Evolutionary conservation across 345 rosid species (phyloP).

Genomic region (Moricandia moricandioides): DNA sequence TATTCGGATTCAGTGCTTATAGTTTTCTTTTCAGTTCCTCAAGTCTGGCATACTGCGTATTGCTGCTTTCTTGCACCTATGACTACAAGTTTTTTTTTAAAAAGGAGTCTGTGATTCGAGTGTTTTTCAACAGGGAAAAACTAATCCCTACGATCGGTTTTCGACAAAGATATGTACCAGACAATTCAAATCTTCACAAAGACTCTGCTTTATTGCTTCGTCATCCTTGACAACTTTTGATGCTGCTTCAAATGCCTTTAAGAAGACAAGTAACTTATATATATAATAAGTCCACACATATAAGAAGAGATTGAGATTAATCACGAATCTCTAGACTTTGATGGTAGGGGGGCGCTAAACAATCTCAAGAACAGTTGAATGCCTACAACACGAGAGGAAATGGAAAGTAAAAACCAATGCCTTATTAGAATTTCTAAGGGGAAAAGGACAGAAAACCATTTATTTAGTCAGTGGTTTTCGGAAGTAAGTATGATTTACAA

Average conservation of each 20-base stretch:
- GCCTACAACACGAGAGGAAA: not conserved
- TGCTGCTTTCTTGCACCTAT: not conserved
- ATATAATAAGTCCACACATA: not conserved
- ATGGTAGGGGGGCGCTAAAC: not conserved
- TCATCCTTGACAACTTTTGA: conserved; percentile 62
- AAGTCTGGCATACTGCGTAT: not conserved
- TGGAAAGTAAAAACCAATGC: conserved; percentile 6
- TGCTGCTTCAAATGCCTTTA: conserved; percentile 71
- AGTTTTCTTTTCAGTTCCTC: not conserved
- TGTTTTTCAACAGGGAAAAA: not conserved
- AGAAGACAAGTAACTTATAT: not conserved
- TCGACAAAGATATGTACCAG: conserved; percentile 51
- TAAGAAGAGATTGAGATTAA: not conserved
- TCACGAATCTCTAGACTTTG: not conserved
- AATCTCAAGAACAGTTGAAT: not conserved
- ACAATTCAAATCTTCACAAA: conserved; percentile 73
- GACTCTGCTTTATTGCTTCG: conserved; percentile 71
- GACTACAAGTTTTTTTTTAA: not conserved
- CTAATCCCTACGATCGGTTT: not conserved
- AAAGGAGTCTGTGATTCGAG: not conserved
- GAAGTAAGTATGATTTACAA: not conserved
- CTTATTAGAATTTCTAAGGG: not conserved
- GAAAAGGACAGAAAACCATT: not conserved
- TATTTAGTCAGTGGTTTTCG: not conserved
- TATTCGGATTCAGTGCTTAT: not conserved